Evolutionary conservation across 441 rosid genomes (phyloP).

Genomic region (Erodium moschatum): DNA sequence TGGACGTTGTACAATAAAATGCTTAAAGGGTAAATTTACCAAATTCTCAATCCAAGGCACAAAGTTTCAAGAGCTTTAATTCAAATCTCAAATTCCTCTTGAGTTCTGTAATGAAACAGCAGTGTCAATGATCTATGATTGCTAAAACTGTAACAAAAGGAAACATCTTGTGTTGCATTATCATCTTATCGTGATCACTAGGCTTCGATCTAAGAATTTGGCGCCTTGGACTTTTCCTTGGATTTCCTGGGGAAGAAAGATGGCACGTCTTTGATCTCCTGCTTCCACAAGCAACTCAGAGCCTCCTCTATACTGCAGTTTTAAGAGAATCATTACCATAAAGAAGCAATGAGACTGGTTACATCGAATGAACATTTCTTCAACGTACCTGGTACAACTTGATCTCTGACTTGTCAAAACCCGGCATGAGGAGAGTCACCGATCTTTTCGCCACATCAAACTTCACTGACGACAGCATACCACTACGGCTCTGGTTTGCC

Average conservation of each 20-base stretch:
- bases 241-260: slow-evolving; percentile 48
- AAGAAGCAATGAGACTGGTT: too few relatives aligned
- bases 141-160: not conserved
- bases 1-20: not conserved
- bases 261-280: slow-evolving; percentile 80
- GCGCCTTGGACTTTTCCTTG: slow-evolving; percentile 90
- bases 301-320: slow-evolving; percentile 80
- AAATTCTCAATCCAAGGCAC: not conserved
- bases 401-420: slow-evolving; percentile 85
- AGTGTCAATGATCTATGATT: not conserved
- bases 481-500: slow-evolving; percentile 19
- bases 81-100: not conserved
- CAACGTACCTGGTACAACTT: slow-evolving; percentile 69
- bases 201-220: slow-evolving; percentile 61
- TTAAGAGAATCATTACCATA: slow-evolving; percentile 9
- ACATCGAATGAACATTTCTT: not conserved
- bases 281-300: slow-evolving; percentile 84
- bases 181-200: slow-evolving; percentile 53
- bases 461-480: slow-evolving; percentile 35
- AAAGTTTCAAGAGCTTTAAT: not conserved
- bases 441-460: slow-evolving; percentile 50
- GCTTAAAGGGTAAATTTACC: not conserved
- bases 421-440: slow-evolving; percentile 76
- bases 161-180: slow-evolving; percentile 1
- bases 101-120: not conserved